A percentile compares a stretch with the other conserved stretches of the same genome.
These are phyloP conservation scores for Monilinia vaccinii-corymbosi DNA, from an alignment of 2,329 filamentous ascomycete genomes.

Conservation along the genomic window DNA sequence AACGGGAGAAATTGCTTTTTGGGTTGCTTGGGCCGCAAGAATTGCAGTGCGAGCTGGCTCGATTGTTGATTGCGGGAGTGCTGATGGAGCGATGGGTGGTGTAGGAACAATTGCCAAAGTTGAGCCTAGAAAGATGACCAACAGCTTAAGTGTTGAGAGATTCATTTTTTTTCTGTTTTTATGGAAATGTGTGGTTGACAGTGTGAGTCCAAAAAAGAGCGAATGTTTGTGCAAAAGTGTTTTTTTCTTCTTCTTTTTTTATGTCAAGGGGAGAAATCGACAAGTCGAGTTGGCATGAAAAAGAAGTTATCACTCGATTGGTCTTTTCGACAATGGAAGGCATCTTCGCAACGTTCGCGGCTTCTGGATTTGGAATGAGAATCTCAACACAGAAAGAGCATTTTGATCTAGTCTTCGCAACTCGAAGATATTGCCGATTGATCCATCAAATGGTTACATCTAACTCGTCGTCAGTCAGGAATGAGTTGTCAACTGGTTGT, in stretches of 20 bases:
- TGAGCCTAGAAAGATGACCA: neutral
- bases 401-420: neutral
- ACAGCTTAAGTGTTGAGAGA: neutral
- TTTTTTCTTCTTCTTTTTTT: neutral
- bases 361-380: neutral
- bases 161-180: neutral
- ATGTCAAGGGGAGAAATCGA: neutral
- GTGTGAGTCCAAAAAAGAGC: neutral
- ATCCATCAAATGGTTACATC: neutral
- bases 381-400: neutral
- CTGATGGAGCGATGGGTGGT: neutral
- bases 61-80: constrained; percentile 11
- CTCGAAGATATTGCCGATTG: neutral
- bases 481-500: neutral
- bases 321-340: neutral
- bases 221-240: neutral
- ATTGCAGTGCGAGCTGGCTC: constrained; percentile 26
- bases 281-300: neutral
- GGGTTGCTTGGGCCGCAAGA: constrained; percentile 36
- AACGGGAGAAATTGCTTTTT: constrained; percentile 36
- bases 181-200: neutral
- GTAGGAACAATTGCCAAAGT: neutral
- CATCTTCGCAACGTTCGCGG: neutral
- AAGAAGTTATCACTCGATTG: neutral
- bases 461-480: no score